Base-by-base conservation (phyloP, 2,329 filamentous ascomycete genomes). In the Epichloe typhina region DNA sequence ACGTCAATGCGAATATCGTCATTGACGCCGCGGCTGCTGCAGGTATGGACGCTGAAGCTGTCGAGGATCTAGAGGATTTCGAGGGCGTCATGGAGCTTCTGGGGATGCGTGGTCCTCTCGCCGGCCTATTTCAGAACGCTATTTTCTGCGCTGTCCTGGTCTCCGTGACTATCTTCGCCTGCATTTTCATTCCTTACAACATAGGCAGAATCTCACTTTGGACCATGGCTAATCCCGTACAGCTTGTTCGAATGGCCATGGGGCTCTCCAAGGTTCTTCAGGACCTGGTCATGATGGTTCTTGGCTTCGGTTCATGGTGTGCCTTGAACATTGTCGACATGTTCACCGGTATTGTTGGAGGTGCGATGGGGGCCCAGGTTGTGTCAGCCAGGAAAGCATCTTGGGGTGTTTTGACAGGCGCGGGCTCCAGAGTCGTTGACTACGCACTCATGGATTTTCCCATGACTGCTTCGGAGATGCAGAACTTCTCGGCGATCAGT, bases 11-110 rank as follows among this genome's bases (percentile, higher is more conserved):
- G 42, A 58, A 56, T 1, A 66, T 71, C 51, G 53, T 53, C 5
- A 56, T 57, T 9, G 62, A 58, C n/a, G 61, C 61, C 15, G 57
- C 61, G n/a, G 76, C 76, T 19, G 80, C 78, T 46, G 82, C 79
- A 15, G 85, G 77, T 8, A 71, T 91, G 37, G 88, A 95, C 50
- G 76, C 80, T 50, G 83, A 87, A 57, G 84, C 83, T 9, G 77
- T 88, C 41, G 86, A 90, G 42, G 86, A 96, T 57, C 86, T 86
- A 9, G 93, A 98, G 67, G 93, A 98, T 62, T 81, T 98, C 15
- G 93, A 98, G 64, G 93, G 93, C 0, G 87, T 98, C 49, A 82
- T 98, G 72, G 93, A 98, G 65, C 79, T 98, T 15, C 85, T 98
- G 53, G 93, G 93, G 38, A 94, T 98, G 86, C 88, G 94, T 61